phyloP scores from a whole-genome alignment of 1,139 yeast genomes.

The Geotrichum aggregatum region DNA sequence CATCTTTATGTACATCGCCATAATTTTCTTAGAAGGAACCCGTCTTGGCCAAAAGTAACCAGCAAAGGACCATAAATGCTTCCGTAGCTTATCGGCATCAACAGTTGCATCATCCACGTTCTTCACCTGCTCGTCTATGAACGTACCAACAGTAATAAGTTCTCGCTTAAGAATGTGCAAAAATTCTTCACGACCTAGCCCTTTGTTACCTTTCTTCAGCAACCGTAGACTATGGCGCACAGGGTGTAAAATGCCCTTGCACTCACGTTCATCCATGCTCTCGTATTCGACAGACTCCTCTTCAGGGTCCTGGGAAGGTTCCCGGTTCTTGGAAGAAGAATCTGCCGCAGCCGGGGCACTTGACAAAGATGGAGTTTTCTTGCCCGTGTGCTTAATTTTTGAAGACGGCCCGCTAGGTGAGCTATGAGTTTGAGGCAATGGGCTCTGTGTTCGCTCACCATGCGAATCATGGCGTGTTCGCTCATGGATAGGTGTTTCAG shows the following conservation, averaged over 20 bases:
- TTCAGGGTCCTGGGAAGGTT: conserved; percentile 28
- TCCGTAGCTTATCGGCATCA: conserved; percentile 45
- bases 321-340: conserved; percentile 24
- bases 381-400: conserved; percentile 3
- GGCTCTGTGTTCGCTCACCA: conserved; percentile 5
- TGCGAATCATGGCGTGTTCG: conserved; percentile 8
- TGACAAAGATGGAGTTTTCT: conserved; percentile 3
- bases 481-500: conserved; percentile 2
- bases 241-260: conserved; percentile 63
- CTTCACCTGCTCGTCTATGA: conserved; percentile 46
- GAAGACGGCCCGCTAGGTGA: conserved; percentile 5
- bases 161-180: conserved; percentile 70
- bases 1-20: conserved; percentile 73
- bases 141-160: conserved; percentile 73
- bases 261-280: conserved; percentile 73
- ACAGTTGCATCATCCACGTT: conserved; percentile 21
- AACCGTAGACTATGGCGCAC: conserved; percentile 70
- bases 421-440: conserved; percentile 1
- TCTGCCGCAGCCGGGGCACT: too few species aligned
- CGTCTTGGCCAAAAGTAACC: conserved; percentile 90
- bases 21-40: conserved; percentile 68
- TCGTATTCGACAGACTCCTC: conserved; percentile 61
- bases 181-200: conserved; percentile 82
- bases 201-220: conserved; percentile 74
- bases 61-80: conserved; percentile 89